Evolutionary conservation across 2,329 filamentous ascomycete species (phyloP).

Genomic region (Fusarium sororula): DNA sequence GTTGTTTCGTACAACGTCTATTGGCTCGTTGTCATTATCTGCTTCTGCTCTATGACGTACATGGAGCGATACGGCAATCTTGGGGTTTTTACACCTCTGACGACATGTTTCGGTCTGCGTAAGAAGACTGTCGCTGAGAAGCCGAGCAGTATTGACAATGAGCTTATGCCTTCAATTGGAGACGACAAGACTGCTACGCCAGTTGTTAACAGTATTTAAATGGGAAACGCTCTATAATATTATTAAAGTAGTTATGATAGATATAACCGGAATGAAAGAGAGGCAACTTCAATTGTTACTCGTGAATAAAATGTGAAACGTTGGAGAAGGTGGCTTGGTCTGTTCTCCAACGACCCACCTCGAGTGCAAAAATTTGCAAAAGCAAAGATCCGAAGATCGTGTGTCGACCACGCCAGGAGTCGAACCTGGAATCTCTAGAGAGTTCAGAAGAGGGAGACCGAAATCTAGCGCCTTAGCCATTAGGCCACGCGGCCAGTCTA

Average conservation of each 20-base stretch:
- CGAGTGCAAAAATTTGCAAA: neutral
- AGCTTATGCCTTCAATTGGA: neutral
- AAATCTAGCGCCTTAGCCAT: slow-evolving; percentile 34
- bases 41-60: neutral
- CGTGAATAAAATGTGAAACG: no score
- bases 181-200: neutral
- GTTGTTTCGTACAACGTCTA: neutral
- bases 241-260: fast-evolving
- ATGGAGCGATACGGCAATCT: neutral
- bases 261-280: fast-evolving
- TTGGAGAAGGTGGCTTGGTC: neutral
- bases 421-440: slow-evolving; percentile 34
- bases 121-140: neutral
- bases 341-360: neutral
- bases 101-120: neutral
- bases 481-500: slow-evolving; percentile 24
- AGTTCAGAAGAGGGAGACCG: slow-evolving; percentile 15
- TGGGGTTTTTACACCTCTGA: neutral
- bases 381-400: fast-evolving
- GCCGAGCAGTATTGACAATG: neutral
- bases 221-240: fast-evolving
- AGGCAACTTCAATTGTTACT: fast-evolving
- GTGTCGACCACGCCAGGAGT: slow-evolving; percentile 26
- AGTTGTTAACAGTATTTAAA: neutral
- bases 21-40: neutral